Percentiles rank a stretch among this genome's conserved stretches.
phyloP scores from a whole-genome alignment of 768 basidiomycete species.

The Naematelia encephala region DNA sequence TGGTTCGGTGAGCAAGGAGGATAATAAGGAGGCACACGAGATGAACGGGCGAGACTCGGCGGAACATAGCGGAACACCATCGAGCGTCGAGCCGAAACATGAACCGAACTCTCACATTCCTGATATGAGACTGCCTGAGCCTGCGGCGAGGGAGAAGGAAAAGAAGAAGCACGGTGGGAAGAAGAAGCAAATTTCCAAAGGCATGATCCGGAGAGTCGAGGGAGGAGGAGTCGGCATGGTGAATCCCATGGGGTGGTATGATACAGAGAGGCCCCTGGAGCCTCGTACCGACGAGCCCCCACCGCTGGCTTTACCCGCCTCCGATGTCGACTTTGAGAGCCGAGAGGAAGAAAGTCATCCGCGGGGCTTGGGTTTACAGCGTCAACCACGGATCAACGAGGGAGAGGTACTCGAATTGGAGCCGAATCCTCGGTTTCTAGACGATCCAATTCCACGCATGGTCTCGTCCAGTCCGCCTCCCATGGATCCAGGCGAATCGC shows the following conservation, averaged over 20 bases:
- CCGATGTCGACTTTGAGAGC: background rate
- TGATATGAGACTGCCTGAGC: conserved; percentile 1
- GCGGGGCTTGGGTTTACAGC: background rate
- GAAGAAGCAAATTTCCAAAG: conserved; percentile 37
- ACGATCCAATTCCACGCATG: background rate
- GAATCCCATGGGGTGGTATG: conserved; percentile 52
- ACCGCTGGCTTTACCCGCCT: background rate
- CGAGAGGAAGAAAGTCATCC: background rate
- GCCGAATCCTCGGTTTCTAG: background rate
- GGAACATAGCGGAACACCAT: background rate
- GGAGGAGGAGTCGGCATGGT: conserved; percentile 51
- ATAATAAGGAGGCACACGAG: background rate
- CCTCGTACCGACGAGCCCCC: background rate
- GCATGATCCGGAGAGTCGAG: conserved; percentile 52
- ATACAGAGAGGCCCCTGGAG: conserved; percentile 6
- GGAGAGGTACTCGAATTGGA: background rate
- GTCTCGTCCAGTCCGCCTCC: background rate
- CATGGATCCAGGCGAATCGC: background rate
- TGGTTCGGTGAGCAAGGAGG: background rate
- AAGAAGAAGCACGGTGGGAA: conserved; percentile 36
- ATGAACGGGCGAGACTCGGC: background rate
- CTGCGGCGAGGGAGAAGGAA: conserved; percentile 5
- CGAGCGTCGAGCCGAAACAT: conserved; percentile 4
- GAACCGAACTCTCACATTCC: background rate
- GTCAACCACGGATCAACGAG: background rate